Conservation (phyloP, 768 basidiomycete genomes). For the Lactarius psammicola region DNA sequence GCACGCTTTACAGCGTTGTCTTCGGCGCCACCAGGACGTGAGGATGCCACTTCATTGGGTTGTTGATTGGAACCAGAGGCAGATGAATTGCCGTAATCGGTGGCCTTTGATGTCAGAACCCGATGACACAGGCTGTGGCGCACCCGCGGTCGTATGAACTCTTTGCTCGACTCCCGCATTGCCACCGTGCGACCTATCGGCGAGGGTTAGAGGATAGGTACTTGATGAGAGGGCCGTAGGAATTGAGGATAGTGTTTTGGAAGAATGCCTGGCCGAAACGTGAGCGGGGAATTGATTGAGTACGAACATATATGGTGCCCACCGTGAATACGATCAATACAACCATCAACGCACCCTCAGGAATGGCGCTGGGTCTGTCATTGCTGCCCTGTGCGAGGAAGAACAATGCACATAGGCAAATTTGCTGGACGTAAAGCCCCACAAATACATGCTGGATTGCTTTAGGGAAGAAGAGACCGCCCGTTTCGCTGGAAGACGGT, state of each 20-base stretch:
- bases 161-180: background rate
- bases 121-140: background rate
- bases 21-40: background rate
- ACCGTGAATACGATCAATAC: conserved; percentile 84
- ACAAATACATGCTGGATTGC: conserved; percentile 93
- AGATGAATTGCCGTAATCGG: conserved; percentile 14
- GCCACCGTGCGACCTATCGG: conserved; percentile 56
- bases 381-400: conserved; percentile 73
- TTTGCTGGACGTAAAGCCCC: conserved; percentile 87
- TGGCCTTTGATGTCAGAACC: conserved; percentile 4
- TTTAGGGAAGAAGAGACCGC: conserved; percentile 93
- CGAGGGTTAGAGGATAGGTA: conserved; percentile 77
- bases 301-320: conserved; percentile 32
- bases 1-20: background rate
- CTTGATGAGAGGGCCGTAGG: conserved; percentile 74
- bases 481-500: conserved; percentile 69
- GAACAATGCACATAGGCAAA: conserved; percentile 85
- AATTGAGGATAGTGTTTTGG: conserved; percentile 70
- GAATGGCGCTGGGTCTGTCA: conserved; percentile 52
- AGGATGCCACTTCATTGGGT: background rate
- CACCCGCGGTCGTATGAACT: background rate
- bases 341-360: conserved; percentile 82
- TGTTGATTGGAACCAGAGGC: background rate
- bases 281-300: conserved; percentile 2
- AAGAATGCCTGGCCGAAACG: conserved; percentile 53